These are phyloP conservation scores for Raffaelea ambrosiae DNA, from an alignment of 2,329 filamentous ascomycete genomes.

Conservation along the genomic window DNA sequence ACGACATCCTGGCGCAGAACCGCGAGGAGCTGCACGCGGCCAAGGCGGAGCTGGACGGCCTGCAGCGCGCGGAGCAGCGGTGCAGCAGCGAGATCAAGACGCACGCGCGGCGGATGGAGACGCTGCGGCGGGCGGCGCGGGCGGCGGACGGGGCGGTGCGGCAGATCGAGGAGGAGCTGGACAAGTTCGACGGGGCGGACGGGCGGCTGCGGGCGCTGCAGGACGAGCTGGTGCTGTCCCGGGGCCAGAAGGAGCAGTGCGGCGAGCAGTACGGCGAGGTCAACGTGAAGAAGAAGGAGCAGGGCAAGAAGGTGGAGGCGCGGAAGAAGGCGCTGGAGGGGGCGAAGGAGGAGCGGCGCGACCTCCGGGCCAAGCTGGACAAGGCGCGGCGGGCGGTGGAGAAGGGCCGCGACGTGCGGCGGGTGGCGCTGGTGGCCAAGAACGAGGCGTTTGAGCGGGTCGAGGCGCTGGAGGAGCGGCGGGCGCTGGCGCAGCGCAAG, in stretches of 20 bases:
- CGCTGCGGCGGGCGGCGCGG: slow-evolving; percentile 47
- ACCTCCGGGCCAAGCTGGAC: slow-evolving; percentile 36
- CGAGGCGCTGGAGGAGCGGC: slow-evolving; percentile 38
- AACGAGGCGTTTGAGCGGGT: slow-evolving; percentile 49
- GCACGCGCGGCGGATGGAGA: slow-evolving; percentile 32
- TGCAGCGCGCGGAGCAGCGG: slow-evolving; percentile 38
- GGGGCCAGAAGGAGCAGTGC: slow-evolving; percentile 35
- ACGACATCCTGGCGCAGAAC: slow-evolving; percentile 43
- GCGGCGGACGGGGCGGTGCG: slow-evolving; percentile 51
- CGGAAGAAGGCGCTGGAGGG: slow-evolving; percentile 25
- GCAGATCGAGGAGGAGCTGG: slow-evolving; percentile 48
- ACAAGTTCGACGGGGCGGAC: slow-evolving; percentile 60
- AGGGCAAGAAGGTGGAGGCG: slow-evolving; percentile 33
- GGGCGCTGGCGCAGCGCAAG: slow-evolving; percentile 35
- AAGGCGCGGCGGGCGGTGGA: slow-evolving; percentile 49
- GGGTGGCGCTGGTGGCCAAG: slow-evolving; percentile 49
- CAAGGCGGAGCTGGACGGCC: slow-evolving; percentile 35
- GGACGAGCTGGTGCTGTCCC: slow-evolving; percentile 44
- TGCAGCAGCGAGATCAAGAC: slow-evolving; percentile 38
- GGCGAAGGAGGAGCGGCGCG: slow-evolving; percentile 23
- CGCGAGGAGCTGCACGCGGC: slow-evolving; percentile 45
- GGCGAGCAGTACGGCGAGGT: slow-evolving; percentile 48
- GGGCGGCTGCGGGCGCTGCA: slow-evolving; percentile 53
- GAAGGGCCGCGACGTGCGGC: slow-evolving; percentile 37
- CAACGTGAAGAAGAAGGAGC: slow-evolving; percentile 36